Evolutionary conservation across 768 basidiomycete species (phyloP), one percentile per base, ranked within the genome.

Genomic region (Hericium alpestre): DNA sequence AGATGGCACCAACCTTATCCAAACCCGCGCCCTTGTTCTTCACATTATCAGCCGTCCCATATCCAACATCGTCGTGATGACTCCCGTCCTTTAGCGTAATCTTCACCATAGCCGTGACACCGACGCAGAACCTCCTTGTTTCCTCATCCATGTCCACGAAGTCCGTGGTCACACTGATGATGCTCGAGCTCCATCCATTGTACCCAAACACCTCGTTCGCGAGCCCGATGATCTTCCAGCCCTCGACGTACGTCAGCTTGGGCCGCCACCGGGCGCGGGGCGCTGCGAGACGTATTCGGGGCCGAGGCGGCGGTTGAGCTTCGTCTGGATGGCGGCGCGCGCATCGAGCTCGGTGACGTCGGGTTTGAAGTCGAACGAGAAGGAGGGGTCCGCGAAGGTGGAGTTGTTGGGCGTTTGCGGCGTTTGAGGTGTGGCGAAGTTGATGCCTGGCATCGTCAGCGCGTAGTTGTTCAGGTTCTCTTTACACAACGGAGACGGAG

Each of bases 121-220:
- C 90, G 43, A 90, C 79, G 53, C 72, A 83, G 68, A 75, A 90
- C 59, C 84, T 70, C 57, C 71, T 74, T 2, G 82, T 77, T 56
- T 90, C 83, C 57, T 87, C 82, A 61, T 76, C 82, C 63, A 72
- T 80, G 67, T 98, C 95, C 57, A 86, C 69, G 68, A 87, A 90
- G 65, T 90, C 89, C 3, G 84, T 88, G 8, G 81, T 80, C 38
- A 96, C 70, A 55, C 67, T 88, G 59, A 89, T 79, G 50, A 95
- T 75, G 51, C 70, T 86, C 1, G 90, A 88, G 59, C 86, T 89
- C 94, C 93, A 94, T 23, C 94, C 96, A 61, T 98, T 92, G 75
- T 93, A 97, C 1, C 95, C 95, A 71, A 99, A 98, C 46, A 98
- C 89, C 61, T 99, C 95, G 68, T 99, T 99, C 2, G 95, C 96